Evolutionary conservation across 1,139 yeast genomes (phyloP).

Genomic region (Scheffersomyces illinoinensis): DNA sequence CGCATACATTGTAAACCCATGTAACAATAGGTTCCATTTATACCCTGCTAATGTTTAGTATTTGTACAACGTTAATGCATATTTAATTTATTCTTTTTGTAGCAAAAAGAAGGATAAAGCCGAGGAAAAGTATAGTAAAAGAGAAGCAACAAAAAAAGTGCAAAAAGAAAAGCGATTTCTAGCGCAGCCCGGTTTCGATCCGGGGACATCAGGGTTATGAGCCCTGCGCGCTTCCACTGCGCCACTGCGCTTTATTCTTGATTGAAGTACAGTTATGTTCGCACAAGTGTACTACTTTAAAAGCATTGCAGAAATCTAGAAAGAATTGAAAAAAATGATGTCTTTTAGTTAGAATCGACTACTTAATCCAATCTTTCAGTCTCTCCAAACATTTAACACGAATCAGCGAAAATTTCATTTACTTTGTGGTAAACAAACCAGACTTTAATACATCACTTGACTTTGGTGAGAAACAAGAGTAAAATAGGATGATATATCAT

Average conservation of each 20-base stretch:
- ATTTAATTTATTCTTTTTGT: background rate
- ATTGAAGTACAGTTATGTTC: background rate
- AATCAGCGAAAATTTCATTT: too few relatives aligned
- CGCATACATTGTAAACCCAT: background rate
- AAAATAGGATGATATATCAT: too few relatives aligned
- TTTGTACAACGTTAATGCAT: background rate
- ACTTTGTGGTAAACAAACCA: too few relatives aligned
- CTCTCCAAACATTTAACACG: too few relatives aligned
- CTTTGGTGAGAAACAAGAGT: too few relatives aligned
- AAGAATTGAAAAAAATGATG: too few relatives aligned
- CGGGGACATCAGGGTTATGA: constrained; percentile 99
- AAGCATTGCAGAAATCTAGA: too few relatives aligned
- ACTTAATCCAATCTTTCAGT: too few relatives aligned
- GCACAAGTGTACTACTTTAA: background rate
- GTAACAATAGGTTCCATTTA: background rate
- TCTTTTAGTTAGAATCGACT: too few relatives aligned
- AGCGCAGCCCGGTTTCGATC: constrained; percentile 99
- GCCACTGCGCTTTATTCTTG: constrained; percentile 70
- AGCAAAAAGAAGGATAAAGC: background rate
- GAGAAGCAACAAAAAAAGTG: background rate
- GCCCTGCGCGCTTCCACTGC: constrained; percentile 99
- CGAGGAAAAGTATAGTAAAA: background rate
- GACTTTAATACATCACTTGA: too few relatives aligned
- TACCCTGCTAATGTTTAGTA: background rate
- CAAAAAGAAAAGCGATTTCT: constrained; percentile 17